A percentile compares a stretch with the other conserved stretches of the same genome.
Evolutionary conservation across 2,329 filamentous ascomycete species (phyloP).

Genomic region (Dryadomyces quercivorus): DNA sequence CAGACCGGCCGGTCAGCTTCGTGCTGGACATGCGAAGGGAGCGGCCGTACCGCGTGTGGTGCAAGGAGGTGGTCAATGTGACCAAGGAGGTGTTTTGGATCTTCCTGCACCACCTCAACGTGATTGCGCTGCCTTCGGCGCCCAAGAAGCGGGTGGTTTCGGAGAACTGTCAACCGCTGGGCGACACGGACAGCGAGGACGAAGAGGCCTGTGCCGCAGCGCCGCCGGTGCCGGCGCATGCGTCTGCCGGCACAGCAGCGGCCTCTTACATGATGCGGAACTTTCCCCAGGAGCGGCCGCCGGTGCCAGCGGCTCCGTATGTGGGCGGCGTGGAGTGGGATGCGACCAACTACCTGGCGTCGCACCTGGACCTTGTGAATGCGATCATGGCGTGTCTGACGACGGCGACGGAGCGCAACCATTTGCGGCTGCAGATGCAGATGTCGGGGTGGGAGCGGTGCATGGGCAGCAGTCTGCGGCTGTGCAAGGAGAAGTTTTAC

Average conservation of each 20-base stretch:
- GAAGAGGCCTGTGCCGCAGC: conserved; percentile 5
- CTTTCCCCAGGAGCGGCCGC: conserved; percentile 77
- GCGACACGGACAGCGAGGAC: neutral
- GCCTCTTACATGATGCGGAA: conserved; percentile 54
- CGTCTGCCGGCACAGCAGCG: conserved; percentile 18
- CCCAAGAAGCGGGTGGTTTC: neutral
- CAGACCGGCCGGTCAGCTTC: conserved; percentile 67
- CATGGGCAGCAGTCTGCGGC: conserved; percentile 71
- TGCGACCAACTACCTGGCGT: conserved; percentile 89
- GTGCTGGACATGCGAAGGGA: conserved; percentile 80
- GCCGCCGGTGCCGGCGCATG: conserved; percentile 21
- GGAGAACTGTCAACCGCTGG: neutral
- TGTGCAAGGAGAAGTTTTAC: conserved; percentile 98
- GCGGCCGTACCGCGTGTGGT: conserved; percentile 86
- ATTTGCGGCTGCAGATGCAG: conserved; percentile 62
- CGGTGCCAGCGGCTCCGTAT: conserved; percentile 87
- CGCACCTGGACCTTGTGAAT: conserved; percentile 86
- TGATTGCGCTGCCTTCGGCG: conserved; percentile 51
- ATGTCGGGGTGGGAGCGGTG: conserved; percentile 85
- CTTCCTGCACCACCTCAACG: conserved; percentile 87
- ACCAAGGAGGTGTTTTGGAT: conserved; percentile 99
- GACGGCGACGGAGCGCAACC: conserved; percentile 57
- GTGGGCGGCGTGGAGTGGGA: conserved; percentile 98
- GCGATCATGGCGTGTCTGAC: conserved; percentile 76
- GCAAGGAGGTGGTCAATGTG: conserved; percentile 80